These are phyloP conservation scores for Ophiostoma sp. DNA, from an alignment of 2,329 filamentous ascomycete species.

Conservation along the genomic window DNA sequence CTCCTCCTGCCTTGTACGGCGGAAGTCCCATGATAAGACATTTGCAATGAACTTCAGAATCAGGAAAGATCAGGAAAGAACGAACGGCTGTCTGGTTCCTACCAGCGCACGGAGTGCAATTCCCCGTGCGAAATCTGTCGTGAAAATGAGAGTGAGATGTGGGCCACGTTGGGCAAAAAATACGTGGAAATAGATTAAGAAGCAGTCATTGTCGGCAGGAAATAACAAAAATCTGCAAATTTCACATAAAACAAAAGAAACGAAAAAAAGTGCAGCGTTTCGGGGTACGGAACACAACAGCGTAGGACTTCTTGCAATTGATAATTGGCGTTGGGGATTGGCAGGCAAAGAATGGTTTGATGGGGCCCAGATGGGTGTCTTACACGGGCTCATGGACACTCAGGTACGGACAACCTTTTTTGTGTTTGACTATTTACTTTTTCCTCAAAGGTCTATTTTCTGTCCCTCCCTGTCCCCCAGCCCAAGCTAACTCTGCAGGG, in stretches of 20 bases:
- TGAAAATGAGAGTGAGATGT: not conserved
- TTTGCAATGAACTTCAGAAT: not conserved
- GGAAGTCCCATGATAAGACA: not conserved
- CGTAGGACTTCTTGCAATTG: constrained; percentile 10
- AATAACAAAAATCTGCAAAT: not conserved
- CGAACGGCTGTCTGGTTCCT: constrained; percentile 15
- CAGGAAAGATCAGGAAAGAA: not conserved
- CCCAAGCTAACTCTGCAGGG: constrained; percentile 9
- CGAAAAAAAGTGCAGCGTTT: not conserved
- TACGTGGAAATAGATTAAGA: not conserved
- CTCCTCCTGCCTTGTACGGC: constrained; percentile 1
- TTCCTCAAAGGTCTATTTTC: not conserved
- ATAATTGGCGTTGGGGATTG: constrained; percentile 12
- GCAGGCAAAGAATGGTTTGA: not conserved
- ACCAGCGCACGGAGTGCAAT: not conserved
- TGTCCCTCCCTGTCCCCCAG: constrained; percentile 11
- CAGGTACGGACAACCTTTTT: not conserved
- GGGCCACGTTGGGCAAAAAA: not conserved
- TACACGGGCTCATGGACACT: constrained; percentile 7
- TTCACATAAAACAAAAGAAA: not conserved
- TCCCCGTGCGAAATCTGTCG: not conserved
- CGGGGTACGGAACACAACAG: not conserved
- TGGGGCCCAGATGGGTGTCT: not conserved
- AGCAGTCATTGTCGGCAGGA: not conserved
- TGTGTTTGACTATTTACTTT: not conserved